Conservation (phyloP, 2,329 filamentous ascomycete species). For the Calonectria hawksworthii region DNA sequence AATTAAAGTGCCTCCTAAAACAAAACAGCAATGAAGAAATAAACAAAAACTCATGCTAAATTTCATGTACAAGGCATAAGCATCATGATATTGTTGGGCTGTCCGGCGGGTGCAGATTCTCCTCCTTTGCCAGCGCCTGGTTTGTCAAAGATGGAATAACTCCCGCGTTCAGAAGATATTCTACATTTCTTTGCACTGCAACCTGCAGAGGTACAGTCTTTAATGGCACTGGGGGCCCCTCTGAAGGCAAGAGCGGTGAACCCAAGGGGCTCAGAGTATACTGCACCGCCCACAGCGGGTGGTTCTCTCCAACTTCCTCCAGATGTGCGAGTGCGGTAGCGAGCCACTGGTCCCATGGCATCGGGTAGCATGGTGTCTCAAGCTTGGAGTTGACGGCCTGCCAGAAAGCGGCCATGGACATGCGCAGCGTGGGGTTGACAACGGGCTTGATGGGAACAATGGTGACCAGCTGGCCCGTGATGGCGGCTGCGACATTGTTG, state of each 20-base stretch:
- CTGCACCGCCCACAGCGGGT: slow-evolving; percentile 27
- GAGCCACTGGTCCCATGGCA: slow-evolving; percentile 13
- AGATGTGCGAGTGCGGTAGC: slow-evolving; percentile 10
- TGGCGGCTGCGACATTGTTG: slow-evolving; percentile 3
- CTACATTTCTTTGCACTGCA: slow-evolving; percentile 17
- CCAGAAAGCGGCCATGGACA: slow-evolving; percentile 21
- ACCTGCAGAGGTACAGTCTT: slow-evolving; percentile 3
- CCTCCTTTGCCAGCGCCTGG: not conserved
- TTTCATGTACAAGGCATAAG: not conserved
- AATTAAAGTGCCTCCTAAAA: not conserved
- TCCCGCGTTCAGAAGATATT: slow-evolving; percentile 17
- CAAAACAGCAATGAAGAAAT: not conserved
- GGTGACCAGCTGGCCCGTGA: slow-evolving; percentile 12
- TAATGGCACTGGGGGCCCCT: not conserved
- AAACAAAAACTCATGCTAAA: not conserved
- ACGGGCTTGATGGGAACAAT: not conserved
- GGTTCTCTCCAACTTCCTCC: slow-evolving; percentile 19
- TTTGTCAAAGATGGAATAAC: slow-evolving; percentile 12
- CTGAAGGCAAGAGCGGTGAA: not conserved
- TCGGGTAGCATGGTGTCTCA: slow-evolving; percentile 3
- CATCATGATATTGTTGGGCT: not conserved
- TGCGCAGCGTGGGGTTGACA: not conserved
- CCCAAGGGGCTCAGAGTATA: slow-evolving; percentile 13
- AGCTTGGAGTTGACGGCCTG: slow-evolving; percentile 17
- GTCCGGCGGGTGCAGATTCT: not conserved